phyloP scores from a whole-genome alignment of 305 asterid genomes.

The Nicotiana rustica region DNA sequence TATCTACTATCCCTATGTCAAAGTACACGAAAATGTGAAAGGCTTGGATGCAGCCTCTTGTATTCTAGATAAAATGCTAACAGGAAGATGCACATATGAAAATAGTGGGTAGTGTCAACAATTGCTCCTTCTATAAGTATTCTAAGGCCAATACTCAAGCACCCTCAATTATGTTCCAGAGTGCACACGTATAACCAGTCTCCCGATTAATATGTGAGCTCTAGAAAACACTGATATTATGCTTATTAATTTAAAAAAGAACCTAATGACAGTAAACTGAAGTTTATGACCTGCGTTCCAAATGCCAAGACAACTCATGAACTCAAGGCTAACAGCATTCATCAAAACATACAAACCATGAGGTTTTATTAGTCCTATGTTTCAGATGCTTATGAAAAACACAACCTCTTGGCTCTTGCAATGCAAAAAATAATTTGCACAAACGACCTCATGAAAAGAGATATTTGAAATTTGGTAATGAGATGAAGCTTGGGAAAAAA shows the following conservation, averaged over 20 bases:
- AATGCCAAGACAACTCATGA: background rate
- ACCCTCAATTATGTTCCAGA: background rate
- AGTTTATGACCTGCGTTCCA: background rate
- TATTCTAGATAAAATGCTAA: background rate
- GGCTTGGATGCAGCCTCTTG: background rate
- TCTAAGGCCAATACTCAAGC: conserved; percentile 10
- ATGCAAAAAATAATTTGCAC: background rate
- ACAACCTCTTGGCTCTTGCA: background rate
- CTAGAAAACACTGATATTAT: background rate
- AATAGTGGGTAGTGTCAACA: background rate
- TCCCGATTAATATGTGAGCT: background rate
- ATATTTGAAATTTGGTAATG: background rate
- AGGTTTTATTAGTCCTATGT: background rate
- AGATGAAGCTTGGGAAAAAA: background rate
- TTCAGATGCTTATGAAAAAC: background rate
- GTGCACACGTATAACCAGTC: background rate
- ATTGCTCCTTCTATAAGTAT: conserved; percentile 18
- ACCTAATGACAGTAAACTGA: background rate
- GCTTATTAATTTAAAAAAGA: background rate
- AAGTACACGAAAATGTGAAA: background rate
- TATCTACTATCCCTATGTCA: background rate
- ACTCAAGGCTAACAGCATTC: conserved; percentile 6
- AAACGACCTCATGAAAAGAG: conserved; percentile 13
- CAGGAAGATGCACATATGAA: background rate
- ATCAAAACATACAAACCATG: conserved; percentile 3